Evolutionary conservation across 108 stramenopile species (phyloP), one percentile per base, ranked within the genome.

Genomic region (Parmales sp.): DNA sequence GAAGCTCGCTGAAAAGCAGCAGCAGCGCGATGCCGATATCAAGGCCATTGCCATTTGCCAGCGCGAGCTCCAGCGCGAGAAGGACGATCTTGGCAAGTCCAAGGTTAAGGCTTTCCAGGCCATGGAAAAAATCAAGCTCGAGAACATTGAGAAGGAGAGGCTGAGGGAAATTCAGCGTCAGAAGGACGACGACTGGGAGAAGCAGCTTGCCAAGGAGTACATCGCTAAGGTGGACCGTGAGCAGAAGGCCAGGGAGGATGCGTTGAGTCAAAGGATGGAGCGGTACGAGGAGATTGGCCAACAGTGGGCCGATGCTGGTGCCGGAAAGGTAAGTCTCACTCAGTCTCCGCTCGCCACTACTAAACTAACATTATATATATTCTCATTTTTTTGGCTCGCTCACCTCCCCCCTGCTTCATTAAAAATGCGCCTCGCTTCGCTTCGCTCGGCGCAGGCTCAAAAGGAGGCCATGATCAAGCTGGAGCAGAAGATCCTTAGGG

Each of bases 221-320:
- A 60, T 60, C 36, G 54, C 54, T 28, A 60, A 60, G n/a, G 54
- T 19, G 26, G 54, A 60, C n/a, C 16, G n/a, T 4, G 20, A 60
- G 54, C n/a, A 60, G 1, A 16, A 4, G 1, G 54, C 54, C 31
- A 28, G 54, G 16, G 54, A 60, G 54, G 3, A 60, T 28, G 54
- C 54, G 11, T 34, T 60, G 31, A 16, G 13, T 6, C 31, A 60
- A 28, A 11, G 54, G n/a, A 60, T 60, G 54, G 29, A 28, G 28
- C 26, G 54, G 13, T 60, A 60, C 36, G 54, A 60, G 54, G 54
- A 60, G 54, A 60, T 60, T 20, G 54, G 54, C 31, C 54, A 60
- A 16, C 54, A 60, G 54, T 60, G 54, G 54, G 54, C 54, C 3
- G 54, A 60, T 60, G 36, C 31, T 34, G 54, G 54, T 18, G 54